phyloP scores from a whole-genome alignment of 306 rosid genomes.

The Lathyrus tuberosus region DNA sequence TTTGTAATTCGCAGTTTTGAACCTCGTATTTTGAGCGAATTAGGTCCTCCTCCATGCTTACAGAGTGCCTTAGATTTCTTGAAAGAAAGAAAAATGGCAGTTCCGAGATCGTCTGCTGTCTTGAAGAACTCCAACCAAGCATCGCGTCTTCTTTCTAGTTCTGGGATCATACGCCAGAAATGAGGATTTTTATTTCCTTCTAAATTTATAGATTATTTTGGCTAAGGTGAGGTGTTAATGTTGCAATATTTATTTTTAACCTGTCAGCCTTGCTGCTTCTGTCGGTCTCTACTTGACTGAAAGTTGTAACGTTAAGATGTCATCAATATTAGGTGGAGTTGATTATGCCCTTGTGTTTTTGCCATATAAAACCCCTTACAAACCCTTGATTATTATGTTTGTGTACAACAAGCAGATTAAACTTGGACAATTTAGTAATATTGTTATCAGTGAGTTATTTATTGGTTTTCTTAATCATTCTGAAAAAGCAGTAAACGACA shows the following conservation, averaged over 20 bases:
- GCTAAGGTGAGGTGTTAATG: not conserved
- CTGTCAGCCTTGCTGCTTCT: not conserved
- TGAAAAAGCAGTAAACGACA: not conserved
- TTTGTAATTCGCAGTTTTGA: constrained; percentile 61
- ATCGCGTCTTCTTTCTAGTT: constrained; percentile 65
- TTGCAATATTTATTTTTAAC: constrained; percentile 19
- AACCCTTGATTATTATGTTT: not conserved
- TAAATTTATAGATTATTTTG: not conserved
- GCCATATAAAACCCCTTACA: constrained; percentile 1
- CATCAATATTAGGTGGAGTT: constrained; percentile 5
- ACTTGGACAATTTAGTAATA: not conserved
- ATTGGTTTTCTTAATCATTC: not conserved
- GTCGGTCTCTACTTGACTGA: constrained; percentile 2
- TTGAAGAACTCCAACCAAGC: constrained; percentile 83
- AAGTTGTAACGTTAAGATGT: constrained; percentile 33
- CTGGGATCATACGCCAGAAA: constrained; percentile 60
- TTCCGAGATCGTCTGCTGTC: constrained; percentile 74
- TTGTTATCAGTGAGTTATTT: not conserved
- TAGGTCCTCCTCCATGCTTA: constrained; percentile 64
- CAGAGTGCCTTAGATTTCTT: constrained; percentile 74
- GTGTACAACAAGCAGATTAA: not conserved
- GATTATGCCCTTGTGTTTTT: constrained; percentile 3
- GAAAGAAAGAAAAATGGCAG: constrained; percentile 68
- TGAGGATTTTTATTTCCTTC: constrained; percentile 16
- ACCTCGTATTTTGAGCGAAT: constrained; percentile 57